Evolutionary conservation across 345 rosid genomes (phyloP).

Genomic region (Syzygium aqueum): DNA sequence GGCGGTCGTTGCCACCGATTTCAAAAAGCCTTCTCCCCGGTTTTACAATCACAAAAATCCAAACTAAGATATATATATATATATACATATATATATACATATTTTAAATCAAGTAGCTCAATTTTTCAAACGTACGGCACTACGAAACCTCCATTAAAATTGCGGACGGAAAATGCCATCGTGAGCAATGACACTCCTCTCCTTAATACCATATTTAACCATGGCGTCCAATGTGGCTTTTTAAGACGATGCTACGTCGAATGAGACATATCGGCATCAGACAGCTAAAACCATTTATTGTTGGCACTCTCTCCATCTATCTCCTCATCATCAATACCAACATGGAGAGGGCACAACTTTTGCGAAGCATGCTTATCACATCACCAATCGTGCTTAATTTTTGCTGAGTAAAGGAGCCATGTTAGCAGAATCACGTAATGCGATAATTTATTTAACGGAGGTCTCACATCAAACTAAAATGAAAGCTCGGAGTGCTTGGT

Average conservation of each 20-base stretch:
- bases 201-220: too few relatives aligned
- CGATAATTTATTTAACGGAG: not conserved
- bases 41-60: not conserved
- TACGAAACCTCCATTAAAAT: too few relatives aligned
- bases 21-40: not conserved
- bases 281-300: not conserved
- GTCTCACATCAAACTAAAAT: not conserved
- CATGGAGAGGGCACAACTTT: not conserved
- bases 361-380: not conserved
- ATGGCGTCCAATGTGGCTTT: not conserved
- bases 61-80: fast-evolving
- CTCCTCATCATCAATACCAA: not conserved
- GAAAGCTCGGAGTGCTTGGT: not conserved
- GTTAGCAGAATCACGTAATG: not conserved
- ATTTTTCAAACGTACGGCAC: too few relatives aligned
- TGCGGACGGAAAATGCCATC: too few relatives aligned
- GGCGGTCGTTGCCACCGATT: too few relatives aligned
- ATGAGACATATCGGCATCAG: not conserved
- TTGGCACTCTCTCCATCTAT: not conserved
- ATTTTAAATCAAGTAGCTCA: too few relatives aligned
- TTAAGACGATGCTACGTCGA: not conserved
- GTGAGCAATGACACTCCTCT: too few relatives aligned
- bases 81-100: too few relatives aligned
- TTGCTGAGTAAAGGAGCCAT: not conserved
- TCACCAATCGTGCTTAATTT: not conserved